These are phyloP conservation scores for Pharus latifolius DNA, from an alignment of 176 grass and related monocot genomes.

Conservation along the genomic window DNA sequence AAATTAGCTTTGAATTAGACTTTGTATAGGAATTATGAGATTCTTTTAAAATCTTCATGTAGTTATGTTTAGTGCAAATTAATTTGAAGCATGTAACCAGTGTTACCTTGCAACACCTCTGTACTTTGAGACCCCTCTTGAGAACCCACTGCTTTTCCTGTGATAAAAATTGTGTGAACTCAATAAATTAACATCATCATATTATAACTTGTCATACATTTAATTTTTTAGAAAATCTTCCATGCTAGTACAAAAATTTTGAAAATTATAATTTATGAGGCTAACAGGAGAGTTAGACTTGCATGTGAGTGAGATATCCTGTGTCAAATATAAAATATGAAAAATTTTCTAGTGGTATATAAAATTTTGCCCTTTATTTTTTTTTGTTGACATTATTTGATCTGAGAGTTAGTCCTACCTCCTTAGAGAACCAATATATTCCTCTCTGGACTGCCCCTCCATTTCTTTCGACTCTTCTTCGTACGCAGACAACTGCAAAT, in stretches of 20 bases:
- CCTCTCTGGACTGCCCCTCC: conserved; percentile 48
- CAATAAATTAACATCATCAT: not conserved
- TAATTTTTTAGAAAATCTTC: too few species aligned
- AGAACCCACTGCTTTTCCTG: conserved; percentile 68
- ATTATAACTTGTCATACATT: not conserved
- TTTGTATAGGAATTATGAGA: not conserved
- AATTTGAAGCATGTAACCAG: not conserved
- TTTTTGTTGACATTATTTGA: too few species aligned
- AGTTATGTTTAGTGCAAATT: not conserved
- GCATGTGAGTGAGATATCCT: too few species aligned
- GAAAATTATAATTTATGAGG: too few species aligned
- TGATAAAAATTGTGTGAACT: not conserved
- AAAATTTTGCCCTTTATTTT: too few species aligned
- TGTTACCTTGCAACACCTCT: conserved; percentile 61
- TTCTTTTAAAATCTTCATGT: not conserved
- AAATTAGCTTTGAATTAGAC: not conserved
- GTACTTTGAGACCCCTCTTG: conserved; percentile 68
- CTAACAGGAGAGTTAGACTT: too few species aligned
- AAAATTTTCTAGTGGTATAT: too few species aligned
- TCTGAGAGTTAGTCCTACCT: conserved; percentile 3
- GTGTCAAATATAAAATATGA: too few species aligned
- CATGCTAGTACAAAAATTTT: too few species aligned
- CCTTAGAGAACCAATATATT: conserved; percentile 58
- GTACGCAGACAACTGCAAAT: conserved; percentile 29
- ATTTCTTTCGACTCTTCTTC: conserved; percentile 46